Conservation (phyloP, 2,329 filamentous ascomycete species). For the Phaeosphaeriaceae sp. region DNA sequence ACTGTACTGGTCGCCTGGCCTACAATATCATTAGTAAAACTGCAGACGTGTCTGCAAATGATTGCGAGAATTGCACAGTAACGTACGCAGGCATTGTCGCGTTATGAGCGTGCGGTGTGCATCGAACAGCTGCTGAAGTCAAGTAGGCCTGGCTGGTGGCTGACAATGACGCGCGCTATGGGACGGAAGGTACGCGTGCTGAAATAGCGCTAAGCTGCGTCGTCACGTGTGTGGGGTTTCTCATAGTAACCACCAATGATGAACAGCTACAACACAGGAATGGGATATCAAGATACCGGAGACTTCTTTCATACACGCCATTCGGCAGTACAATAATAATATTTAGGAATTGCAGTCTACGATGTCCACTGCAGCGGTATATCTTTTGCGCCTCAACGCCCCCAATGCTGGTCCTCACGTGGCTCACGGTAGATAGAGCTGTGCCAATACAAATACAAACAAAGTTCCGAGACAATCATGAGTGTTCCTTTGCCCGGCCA, state of each 20-base stretch:
- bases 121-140: conserved; percentile 31
- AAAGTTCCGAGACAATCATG: conserved; percentile 7
- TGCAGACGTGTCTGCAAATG: not conserved
- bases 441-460: not conserved
- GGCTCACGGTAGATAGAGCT: conserved; percentile 5
- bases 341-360: not conserved
- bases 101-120: conserved; percentile 25
- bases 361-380: not conserved
- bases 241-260: not conserved
- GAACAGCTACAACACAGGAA: not conserved
- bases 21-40: conserved; percentile 27
- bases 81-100: conserved; percentile 47
- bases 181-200: conserved; percentile 28
- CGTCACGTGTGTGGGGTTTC: conserved; percentile 14
- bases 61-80: not conserved
- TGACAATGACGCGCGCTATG: conserved; percentile 42
- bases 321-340: not conserved
- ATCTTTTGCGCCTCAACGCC: conserved; percentile 12
- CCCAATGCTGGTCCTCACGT: conserved; percentile 16
- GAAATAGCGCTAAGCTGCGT: conserved; percentile 12
- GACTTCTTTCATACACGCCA: not conserved
- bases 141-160: conserved; percentile 33
- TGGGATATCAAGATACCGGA: no score
- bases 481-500: conserved; percentile 40
- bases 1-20: conserved; percentile 48